phyloP scores from a whole-genome alignment of 148 eudicot genomes.

The Cornus controversa region DNA sequence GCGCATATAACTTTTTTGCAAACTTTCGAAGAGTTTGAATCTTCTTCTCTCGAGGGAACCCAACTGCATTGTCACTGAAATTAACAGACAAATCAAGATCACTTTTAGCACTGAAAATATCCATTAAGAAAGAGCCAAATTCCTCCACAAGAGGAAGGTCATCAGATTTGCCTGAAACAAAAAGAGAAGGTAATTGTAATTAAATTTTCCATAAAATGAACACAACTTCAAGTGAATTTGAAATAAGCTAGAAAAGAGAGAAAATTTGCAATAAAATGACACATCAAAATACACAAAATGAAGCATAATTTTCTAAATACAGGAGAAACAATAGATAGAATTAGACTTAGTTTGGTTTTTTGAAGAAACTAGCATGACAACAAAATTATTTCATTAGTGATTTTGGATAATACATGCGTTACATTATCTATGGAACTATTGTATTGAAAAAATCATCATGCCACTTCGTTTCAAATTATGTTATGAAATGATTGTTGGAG shows the following conservation, averaged over 20 bases:
- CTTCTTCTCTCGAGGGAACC: conserved; percentile 48
- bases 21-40: conserved; percentile 62
- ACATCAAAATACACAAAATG: neutral
- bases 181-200: neutral
- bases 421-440: no score
- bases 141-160: conserved; percentile 64
- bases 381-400: no score
- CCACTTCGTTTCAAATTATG: no score
- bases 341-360: neutral
- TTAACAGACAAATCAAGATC: conserved; percentile 92
- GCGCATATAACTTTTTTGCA: conserved; percentile 49
- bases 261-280: neutral
- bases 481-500: no score
- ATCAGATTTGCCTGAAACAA: conserved; percentile 49
- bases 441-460: no score
- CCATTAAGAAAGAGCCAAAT: conserved; percentile 89
- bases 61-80: conserved; percentile 34
- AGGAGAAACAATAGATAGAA: neutral
- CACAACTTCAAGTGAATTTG: neutral
- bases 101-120: conserved; percentile 69
- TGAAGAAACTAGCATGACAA: no score
- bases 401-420: no score
- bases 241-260: neutral
- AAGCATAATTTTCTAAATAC: neutral
- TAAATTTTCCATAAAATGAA: neutral